Percentiles rank a stretch among this genome's conserved stretches.
Evolutionary conservation across 306 rosid species (phyloP).

Genomic region (Medicago arabica): DNA sequence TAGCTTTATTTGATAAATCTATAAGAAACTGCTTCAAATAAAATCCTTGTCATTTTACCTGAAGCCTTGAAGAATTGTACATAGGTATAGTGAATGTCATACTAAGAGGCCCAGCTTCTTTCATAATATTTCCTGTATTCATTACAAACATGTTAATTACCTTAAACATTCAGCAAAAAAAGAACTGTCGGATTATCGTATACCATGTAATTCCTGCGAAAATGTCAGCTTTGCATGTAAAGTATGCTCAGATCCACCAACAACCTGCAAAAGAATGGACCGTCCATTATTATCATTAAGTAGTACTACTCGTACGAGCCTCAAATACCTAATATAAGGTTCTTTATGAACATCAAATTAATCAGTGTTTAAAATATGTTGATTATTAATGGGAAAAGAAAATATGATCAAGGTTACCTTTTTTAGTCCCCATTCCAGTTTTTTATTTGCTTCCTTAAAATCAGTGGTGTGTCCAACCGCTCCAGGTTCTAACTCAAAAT

Average conservation of each 20-base stretch:
- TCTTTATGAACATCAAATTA: conserved; percentile 24
- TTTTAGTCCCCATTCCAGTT: conserved; percentile 87
- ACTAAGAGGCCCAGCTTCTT: conserved; percentile 97
- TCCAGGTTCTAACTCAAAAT: conserved; percentile 89
- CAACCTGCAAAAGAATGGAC: conserved; percentile 63
- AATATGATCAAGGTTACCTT: conserved; percentile 56
- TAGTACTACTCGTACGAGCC: conserved; percentile 5
- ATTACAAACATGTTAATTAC: conserved; percentile 24
- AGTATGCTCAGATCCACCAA: conserved; percentile 95
- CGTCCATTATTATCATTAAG: conserved; percentile 32
- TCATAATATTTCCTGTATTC: conserved; percentile 77
- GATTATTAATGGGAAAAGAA: background rate
- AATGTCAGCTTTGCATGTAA: conserved; percentile 83
- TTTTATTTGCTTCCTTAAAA: conserved; percentile 82
- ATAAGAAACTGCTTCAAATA: conserved; percentile 31
- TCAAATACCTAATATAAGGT: conserved; percentile 32
- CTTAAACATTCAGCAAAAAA: conserved; percentile 2
- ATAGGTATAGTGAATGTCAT: conserved; percentile 96
- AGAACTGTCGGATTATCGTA: conserved; percentile 27
- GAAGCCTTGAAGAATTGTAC: conserved; percentile 85
- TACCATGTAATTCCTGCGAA: conserved; percentile 85
- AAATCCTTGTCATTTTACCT: conserved; percentile 51
- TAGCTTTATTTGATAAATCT: conserved; percentile 31
- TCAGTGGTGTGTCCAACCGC: conserved; percentile 85
- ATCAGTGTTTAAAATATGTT: conserved; percentile 24